Evolutionary conservation across 306 rosid genomes (phyloP).

Genomic region (Albizia julibrissin): DNA sequence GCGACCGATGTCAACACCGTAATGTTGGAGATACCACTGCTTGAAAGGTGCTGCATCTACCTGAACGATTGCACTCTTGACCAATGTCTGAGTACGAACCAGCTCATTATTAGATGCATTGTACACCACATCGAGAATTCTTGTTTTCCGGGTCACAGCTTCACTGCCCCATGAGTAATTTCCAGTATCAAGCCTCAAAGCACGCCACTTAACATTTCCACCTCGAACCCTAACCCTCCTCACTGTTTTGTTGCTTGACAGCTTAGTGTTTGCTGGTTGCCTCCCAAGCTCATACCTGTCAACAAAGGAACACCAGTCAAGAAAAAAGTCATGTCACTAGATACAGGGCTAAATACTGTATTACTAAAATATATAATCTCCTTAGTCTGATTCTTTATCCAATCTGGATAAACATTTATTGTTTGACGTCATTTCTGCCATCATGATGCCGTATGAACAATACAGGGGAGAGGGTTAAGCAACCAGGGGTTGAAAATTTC

Average conservation of each 20-base stretch:
- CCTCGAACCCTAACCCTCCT: constrained; percentile 3
- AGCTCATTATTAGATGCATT: neutral
- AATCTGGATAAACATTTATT: neutral
- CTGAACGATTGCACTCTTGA: constrained; percentile 3
- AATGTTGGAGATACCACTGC: constrained; percentile 7
- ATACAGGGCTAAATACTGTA: neutral
- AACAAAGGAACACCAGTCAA: neutral
- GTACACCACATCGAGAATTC: neutral
- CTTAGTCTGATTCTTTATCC: neutral
- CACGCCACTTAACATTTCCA: neutral
- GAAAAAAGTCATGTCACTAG: neutral
- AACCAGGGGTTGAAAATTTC: neutral
- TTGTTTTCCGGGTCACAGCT: neutral
- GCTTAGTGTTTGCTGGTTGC: neutral
- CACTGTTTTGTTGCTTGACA: neutral
- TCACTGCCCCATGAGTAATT: constrained; percentile 2
- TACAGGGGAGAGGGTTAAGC: neutral
- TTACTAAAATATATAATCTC: neutral
- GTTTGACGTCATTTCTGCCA: neutral
- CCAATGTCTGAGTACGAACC: neutral
- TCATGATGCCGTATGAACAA: neutral
- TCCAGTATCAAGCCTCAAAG: neutral
- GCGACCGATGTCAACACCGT: neutral
- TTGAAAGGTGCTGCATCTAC: constrained; percentile 1
- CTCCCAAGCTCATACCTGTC: neutral